Conservation (phyloP, 768 basidiomycete genomes). For the Amyloporia xantha region DNA sequence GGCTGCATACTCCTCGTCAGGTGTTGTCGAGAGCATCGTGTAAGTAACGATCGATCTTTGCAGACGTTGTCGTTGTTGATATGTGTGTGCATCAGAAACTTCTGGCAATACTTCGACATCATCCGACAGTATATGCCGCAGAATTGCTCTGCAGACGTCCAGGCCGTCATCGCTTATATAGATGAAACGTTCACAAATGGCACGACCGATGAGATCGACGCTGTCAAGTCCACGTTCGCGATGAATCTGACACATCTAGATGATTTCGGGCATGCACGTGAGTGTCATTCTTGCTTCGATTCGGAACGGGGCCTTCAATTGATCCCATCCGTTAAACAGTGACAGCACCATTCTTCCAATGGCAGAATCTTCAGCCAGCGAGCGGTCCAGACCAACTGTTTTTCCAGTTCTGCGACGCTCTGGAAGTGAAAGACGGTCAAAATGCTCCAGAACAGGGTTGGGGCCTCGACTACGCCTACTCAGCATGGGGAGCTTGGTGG, state of each 20-base stretch:
- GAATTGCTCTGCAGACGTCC: constrained; percentile 71
- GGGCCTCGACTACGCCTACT: constrained; percentile 56
- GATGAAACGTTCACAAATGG: constrained; percentile 47
- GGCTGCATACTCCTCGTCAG: constrained; percentile 63
- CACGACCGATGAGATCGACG: constrained; percentile 40
- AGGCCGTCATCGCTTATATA: constrained; percentile 54
- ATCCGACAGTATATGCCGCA: constrained; percentile 58
- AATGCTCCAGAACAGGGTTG: constrained; percentile 47
- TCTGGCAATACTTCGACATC: constrained; percentile 70
- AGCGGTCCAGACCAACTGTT: constrained; percentile 41
- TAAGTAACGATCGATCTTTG: constrained; percentile 10
- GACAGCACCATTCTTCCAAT: constrained; percentile 51
- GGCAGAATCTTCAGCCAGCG: constrained; percentile 55
- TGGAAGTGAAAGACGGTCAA: constrained; percentile 57
- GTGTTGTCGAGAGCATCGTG: constrained; percentile 55
- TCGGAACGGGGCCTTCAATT: background rate
- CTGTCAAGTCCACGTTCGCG: constrained; percentile 53
- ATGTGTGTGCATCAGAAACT: constrained; percentile 37
- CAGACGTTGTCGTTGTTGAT: background rate
- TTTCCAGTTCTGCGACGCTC: constrained; percentile 58
- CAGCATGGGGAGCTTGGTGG: constrained; percentile 57
- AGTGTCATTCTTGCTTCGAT: constrained; percentile 16
- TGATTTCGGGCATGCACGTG: constrained; percentile 55
- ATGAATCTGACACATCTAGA: constrained; percentile 54
- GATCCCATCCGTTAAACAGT: constrained; percentile 15